phyloP scores from a whole-genome alignment of 768 basidiomycete genomes.

The Macrolepiota albuminosa region DNA sequence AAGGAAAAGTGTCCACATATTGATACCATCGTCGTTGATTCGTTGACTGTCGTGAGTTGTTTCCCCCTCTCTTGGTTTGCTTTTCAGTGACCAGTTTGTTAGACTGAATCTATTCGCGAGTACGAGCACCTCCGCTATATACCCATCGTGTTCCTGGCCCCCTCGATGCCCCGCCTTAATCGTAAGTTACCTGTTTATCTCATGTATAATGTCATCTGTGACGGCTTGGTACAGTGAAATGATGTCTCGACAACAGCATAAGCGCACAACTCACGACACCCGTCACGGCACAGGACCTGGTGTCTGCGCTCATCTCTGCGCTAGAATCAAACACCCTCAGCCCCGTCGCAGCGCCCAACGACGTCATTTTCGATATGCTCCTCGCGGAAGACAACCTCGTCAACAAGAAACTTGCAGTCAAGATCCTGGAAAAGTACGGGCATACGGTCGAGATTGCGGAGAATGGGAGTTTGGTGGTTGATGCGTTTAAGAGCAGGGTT shows the following conservation, averaged over 20 bases:
- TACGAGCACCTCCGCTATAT: conserved; percentile 95
- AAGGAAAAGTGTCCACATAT: no score
- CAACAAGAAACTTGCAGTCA: conserved; percentile 93
- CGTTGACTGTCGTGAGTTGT: no score
- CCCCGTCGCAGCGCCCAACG: conserved; percentile 80
- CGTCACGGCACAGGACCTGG: conserved; percentile 81
- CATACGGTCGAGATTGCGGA: no score
- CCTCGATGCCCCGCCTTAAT: conserved; percentile 71
- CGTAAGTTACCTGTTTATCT: conserved; percentile 37
- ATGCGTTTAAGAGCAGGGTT: no score
- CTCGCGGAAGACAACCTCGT: conserved; percentile 50
- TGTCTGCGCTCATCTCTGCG: conserved; percentile 88
- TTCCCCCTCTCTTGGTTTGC: neutral
- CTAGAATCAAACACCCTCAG: conserved; percentile 93
- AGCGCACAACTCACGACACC: conserved; percentile 93
- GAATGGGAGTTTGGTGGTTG: no score
- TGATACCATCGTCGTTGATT: no score
- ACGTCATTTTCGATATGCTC: conserved; percentile 86
- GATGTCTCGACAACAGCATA: conserved; percentile 95
- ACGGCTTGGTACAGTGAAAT: conserved; percentile 60
- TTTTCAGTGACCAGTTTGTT: neutral
- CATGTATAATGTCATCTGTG: no score
- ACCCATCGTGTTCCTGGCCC: conserved; percentile 87
- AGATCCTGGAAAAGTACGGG: conserved; percentile 41
- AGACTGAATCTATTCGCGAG: conserved; percentile 90